Evolutionary conservation across 1,139 yeast species (phyloP), one percentile per base, ranked within the genome.

Genomic region (Pichia sp.): DNA sequence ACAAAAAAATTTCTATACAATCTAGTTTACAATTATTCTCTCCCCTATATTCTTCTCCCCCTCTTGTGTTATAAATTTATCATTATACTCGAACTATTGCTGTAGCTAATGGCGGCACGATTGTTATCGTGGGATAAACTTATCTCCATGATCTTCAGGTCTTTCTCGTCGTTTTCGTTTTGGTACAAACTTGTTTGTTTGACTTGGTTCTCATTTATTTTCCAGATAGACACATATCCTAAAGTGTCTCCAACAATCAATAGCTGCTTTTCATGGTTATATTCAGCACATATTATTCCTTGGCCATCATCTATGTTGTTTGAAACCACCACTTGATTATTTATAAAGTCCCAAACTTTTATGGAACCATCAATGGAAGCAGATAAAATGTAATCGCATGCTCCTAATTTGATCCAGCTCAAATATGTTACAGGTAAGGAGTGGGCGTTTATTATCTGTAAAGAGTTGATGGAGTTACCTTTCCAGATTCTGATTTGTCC

Each of bases 361-460:
- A 82, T 64, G 0, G 81, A 67, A 1, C 95, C 90, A 52, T 86
- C 95, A 62, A 85, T 66, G 1, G 95, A 81, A 1, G 74, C 67
- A 9, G 56, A 55, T 27, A 61, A 34, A 5, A 60, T 32, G 66
- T 49, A 42, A 74, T 62, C 50, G 37, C 53, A 38, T 52, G 52
- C 31, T 7, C 46, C 34, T 1, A 51, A 51, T 16, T 66, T 56
- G 23, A 80, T 48, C 88, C 90, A 83, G 28, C 63, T 61, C 11
- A 80, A 66, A 11, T 68, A 71, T 0, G 80, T 66, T 3, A 83
- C 67, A 4, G 85, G 81, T 38, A 79, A 74, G 0, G 75, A 64
- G 56, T 81, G 85, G 0, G 77, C 79, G 5, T 55, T 44, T 37
- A 73, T 56, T 4, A 71, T 62, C 46, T 70, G 68, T 26, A 66